Evolutionary conservation across 2,329 filamentous ascomycete species (phyloP).

Genomic region (Plenodomus lindquistii): DNA sequence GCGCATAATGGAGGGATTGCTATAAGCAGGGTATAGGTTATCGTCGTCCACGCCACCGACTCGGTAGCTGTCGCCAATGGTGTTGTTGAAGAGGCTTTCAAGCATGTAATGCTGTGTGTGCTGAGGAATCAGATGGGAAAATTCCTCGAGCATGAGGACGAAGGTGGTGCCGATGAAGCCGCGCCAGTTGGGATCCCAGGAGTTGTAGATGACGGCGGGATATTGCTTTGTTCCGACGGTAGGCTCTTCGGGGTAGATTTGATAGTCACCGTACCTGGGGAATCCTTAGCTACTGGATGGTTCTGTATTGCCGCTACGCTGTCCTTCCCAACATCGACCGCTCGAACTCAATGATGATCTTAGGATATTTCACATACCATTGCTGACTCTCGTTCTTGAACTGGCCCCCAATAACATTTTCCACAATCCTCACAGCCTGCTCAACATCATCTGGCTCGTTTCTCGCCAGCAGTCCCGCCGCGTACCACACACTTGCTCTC

Average conservation of each 20-base stretch:
- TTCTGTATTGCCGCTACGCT: too few species aligned
- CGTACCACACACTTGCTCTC: slow-evolving; percentile 63
- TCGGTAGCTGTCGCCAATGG: slow-evolving; percentile 63
- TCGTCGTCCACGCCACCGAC: slow-evolving; percentile 63
- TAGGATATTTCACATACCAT: slow-evolving; percentile 51
- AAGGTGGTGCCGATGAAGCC: slow-evolving; percentile 65
- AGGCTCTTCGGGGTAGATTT: slow-evolving; percentile 61
- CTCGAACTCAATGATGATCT: background rate
- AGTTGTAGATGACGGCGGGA: slow-evolving; percentile 56
- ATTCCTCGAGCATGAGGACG: slow-evolving; percentile 64
- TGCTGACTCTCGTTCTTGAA: slow-evolving; percentile 57
- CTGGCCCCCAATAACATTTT: slow-evolving; percentile 58
- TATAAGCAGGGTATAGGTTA: slow-evolving; percentile 66
- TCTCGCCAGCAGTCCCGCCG: slow-evolving; percentile 60
- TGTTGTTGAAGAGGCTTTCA: slow-evolving; percentile 58
- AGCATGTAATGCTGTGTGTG: slow-evolving; percentile 53
- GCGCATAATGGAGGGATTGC: slow-evolving; percentile 66
- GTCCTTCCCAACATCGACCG: too few species aligned
- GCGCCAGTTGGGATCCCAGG: slow-evolving; percentile 68
- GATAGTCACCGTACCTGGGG: slow-evolving; percentile 57
- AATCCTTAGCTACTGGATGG: too few species aligned
- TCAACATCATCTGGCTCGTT: slow-evolving; percentile 55
- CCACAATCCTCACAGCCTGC: slow-evolving; percentile 59
- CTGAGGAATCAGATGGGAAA: slow-evolving; percentile 51
- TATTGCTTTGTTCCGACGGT: slow-evolving; percentile 59